Percentiles rank a stretch among this genome's conserved stretches.
These are phyloP conservation scores for Santalum album DNA, from an alignment of 164 flowering plant species.

Conservation along the genomic window DNA sequence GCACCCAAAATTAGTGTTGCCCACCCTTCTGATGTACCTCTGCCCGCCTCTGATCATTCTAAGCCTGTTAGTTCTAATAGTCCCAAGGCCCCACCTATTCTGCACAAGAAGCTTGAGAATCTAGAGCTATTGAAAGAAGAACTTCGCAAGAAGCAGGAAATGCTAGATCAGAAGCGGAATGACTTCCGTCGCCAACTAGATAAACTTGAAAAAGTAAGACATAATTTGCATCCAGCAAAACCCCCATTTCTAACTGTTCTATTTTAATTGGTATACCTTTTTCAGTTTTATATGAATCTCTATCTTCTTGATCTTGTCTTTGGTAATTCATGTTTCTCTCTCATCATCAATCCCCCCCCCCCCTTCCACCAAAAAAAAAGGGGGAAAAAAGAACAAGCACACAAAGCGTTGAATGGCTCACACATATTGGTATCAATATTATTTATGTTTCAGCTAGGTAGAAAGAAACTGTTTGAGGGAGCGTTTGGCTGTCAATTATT, in stretches of 20 bases:
- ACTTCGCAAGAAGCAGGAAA: constrained; percentile 79
- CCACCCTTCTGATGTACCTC: constrained; percentile 26
- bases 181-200: constrained; percentile 65
- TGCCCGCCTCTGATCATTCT: constrained; percentile 24
- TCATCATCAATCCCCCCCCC: too few relatives aligned
- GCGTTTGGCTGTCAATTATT: too few relatives aligned
- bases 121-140: constrained; percentile 76
- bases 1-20: constrained; percentile 22
- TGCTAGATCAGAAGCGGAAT: constrained; percentile 79
- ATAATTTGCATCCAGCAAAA: neutral
- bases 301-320: too few relatives aligned
- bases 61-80: constrained; percentile 26
- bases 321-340: too few relatives aligned
- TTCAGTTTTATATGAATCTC: too few relatives aligned
- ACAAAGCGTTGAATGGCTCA: too few relatives aligned
- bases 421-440: too few relatives aligned
- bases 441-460: too few relatives aligned
- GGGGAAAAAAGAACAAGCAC: too few relatives aligned
- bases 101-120: constrained; percentile 66
- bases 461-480: too few relatives aligned
- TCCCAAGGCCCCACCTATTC: constrained; percentile 40
- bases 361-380: too few relatives aligned
- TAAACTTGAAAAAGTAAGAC: constrained; percentile 72
- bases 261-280: too few relatives aligned
- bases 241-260: neutral